Conservation (phyloP, 2,329 filamentous ascomycete genomes). For the Colletotrichum sp. region DNA sequence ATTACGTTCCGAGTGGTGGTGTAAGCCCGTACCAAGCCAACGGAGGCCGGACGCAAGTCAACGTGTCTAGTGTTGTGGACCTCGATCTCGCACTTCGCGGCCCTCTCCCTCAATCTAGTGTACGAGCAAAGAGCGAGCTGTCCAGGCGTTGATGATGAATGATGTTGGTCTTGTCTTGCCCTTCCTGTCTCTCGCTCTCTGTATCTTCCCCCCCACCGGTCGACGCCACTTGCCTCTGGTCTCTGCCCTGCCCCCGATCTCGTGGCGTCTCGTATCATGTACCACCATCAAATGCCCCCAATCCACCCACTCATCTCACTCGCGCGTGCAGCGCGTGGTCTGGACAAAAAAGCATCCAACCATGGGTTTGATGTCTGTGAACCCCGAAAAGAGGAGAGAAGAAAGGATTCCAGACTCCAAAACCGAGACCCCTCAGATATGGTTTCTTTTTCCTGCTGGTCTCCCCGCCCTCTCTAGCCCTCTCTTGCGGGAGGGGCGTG, state of each 20-base stretch:
- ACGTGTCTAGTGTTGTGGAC: background rate
- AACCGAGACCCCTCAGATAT: background rate
- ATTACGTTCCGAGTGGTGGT: background rate
- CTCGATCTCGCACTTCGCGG: background rate
- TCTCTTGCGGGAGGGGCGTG: background rate
- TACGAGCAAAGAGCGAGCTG: background rate
- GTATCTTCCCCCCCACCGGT: background rate
- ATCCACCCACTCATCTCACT: background rate
- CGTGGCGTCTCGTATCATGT: conserved; percentile 13
- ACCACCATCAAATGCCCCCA: background rate
- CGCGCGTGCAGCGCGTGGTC: background rate
- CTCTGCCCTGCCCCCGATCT: background rate
- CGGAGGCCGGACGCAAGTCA: background rate
- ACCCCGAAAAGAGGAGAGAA: background rate
- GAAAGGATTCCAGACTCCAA: background rate
- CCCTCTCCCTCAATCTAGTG: background rate
- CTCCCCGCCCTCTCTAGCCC: background rate
- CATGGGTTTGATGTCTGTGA: background rate
- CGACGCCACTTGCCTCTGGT: conserved; percentile 1
- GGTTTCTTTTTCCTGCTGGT: background rate
- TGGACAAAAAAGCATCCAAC: background rate
- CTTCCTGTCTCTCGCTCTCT: background rate
- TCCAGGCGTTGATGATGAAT: background rate
- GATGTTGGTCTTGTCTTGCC: background rate
- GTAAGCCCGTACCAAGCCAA: background rate